These are phyloP conservation scores for Fusarium zealandicum DNA, from an alignment of 2,329 filamentous ascomycete species.

Conservation along the genomic window DNA sequence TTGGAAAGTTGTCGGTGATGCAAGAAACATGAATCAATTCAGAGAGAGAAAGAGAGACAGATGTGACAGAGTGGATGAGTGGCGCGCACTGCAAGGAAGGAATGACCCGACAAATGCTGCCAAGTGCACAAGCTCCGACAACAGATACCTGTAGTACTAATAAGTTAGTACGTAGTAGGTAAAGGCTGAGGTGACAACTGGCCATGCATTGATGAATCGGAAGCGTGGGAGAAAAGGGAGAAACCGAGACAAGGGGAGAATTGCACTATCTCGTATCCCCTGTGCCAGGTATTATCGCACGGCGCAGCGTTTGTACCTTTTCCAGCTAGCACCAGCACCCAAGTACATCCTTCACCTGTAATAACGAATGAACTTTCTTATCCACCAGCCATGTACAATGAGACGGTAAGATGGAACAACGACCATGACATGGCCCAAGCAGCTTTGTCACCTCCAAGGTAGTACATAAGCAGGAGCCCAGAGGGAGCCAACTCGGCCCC, in stretches of 20 bases:
- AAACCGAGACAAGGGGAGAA: neutral
- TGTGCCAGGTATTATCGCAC: conserved; percentile 18
- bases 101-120: neutral
- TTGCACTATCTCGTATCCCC: neutral
- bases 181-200: conserved; percentile 20
- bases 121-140: neutral
- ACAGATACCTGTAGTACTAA: neutral
- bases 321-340: neutral
- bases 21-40: neutral
- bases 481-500: conserved; percentile 22
- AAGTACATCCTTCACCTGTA: no score
- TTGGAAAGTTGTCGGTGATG: neutral
- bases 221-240: neutral
- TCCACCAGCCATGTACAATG: no score
- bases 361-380: neutral
- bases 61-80: neutral
- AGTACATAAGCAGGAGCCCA: no score
- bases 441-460: neutral
- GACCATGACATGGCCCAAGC: conserved; percentile 14
- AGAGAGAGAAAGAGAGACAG: neutral
- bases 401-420: conserved; percentile 7
- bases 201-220: conserved; percentile 3
- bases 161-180: no score
- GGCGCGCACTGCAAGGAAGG: neutral
- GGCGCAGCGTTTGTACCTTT: neutral